Percentiles rank a stretch among this genome's conserved stretches.
phyloP scores from a whole-genome alignment of 495 filamentous ascomycete species.

The Penicillium daleae region DNA sequence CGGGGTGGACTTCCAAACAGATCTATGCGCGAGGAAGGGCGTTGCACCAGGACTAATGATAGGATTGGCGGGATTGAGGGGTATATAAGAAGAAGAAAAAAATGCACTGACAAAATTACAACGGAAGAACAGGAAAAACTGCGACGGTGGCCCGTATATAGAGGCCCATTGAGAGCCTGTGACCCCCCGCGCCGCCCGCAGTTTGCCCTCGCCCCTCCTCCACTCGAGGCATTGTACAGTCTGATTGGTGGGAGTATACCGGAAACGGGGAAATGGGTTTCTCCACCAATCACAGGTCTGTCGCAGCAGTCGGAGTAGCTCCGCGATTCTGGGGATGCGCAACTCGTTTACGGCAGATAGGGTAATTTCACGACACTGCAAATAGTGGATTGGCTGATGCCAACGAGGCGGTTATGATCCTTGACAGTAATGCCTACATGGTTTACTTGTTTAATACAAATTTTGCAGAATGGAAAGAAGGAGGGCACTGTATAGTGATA shows the following conservation, averaged over 20 bases:
- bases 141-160: slow-evolving; percentile 31
- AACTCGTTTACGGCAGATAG: not conserved
- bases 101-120: slow-evolving; percentile 9
- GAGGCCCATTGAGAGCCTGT: slow-evolving; percentile 13
- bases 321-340: slow-evolving; percentile 26
- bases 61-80: not conserved
- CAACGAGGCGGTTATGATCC: not conserved
- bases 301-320: slow-evolving; percentile 31
- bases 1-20: slow-evolving; percentile 6
- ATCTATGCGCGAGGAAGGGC: not conserved
- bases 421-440: not conserved
- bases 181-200: slow-evolving; percentile 30
- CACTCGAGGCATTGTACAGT: slow-evolving; percentile 2
- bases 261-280: slow-evolving; percentile 22
- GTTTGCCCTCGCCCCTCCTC: slow-evolving; percentile 27
- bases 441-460: not conserved
- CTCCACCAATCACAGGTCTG: slow-evolving; percentile 36
- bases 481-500: not conserved
- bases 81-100: not conserved
- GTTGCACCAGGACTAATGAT: not conserved
- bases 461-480: not conserved
- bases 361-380: not conserved
- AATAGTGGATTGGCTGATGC: not conserved
- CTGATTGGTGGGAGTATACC: slow-evolving; percentile 39
- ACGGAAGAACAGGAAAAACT: slow-evolving; percentile 18